Conservation (phyloP, 192 early-diverging fungal genomes). For the Diversispora epigaea region DNA sequence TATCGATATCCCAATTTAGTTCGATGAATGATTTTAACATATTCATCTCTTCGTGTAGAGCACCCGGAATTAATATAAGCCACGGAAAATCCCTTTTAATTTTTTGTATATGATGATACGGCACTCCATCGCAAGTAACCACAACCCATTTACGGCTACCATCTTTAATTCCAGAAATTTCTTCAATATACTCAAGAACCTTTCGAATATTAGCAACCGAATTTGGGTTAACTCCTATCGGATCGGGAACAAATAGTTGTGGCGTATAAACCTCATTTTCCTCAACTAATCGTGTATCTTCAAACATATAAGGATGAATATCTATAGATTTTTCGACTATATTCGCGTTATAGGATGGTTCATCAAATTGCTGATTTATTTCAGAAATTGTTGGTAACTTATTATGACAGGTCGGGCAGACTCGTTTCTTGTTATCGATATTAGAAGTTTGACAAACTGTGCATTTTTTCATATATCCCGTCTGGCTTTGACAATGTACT, state of each 20-base stretch:
- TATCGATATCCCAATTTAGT: too few relatives aligned
- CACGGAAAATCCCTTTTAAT: constrained; percentile 22
- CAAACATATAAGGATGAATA: constrained; percentile 1
- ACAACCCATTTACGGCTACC: constrained; percentile 9
- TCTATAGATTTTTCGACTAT: neutral
- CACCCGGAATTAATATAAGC: constrained; percentile 16
- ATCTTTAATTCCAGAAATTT: constrained; percentile 6
- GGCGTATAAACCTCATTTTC: neutral
- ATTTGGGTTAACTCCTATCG: constrained; percentile 7
- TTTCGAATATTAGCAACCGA: constrained; percentile 24
- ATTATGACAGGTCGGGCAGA: neutral
- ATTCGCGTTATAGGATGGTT: neutral
- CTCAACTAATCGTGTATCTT: neutral
- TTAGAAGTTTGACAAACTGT: neutral
- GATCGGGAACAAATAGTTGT: constrained; percentile 23
- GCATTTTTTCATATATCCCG: constrained; percentile 19
- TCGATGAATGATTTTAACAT: too few relatives aligned
- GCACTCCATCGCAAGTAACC: constrained; percentile 9
- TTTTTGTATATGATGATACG: too few relatives aligned
- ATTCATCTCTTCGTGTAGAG: too few relatives aligned
- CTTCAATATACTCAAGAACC: constrained; percentile 16
- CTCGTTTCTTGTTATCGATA: constrained; percentile 20
- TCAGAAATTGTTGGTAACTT: constrained; percentile 23
- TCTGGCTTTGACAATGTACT: neutral
- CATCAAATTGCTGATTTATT: constrained; percentile 21